These are phyloP conservation scores for Teratosphaeria gauchensis DNA, from an alignment of 2,329 filamentous ascomycete genomes.

Conservation along the genomic window DNA sequence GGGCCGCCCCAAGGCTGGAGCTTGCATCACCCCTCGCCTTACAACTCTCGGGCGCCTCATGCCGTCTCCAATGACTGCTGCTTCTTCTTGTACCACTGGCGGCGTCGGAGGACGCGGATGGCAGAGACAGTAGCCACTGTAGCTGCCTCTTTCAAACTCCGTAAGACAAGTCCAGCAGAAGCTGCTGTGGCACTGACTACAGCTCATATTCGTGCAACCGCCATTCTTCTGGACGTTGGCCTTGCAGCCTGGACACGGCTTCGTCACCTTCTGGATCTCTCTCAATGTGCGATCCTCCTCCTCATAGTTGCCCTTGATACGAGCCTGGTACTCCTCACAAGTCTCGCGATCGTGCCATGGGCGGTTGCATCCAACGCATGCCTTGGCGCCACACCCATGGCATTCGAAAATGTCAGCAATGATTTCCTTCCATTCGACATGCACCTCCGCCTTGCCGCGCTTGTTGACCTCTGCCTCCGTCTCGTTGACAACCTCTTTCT, in stretches of 20 bases:
- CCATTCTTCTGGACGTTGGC: conserved; percentile 24
- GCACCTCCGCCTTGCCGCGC: background rate
- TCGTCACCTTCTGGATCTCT: conserved; percentile 13
- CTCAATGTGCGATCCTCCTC: conserved; percentile 21
- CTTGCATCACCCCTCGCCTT: no score
- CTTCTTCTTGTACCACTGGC: background rate
- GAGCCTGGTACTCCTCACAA: conserved; percentile 24
- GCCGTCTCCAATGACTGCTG: no score
- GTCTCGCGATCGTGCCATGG: conserved; percentile 24
- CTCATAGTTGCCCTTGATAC: conserved; percentile 13
- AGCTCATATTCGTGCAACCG: conserved; percentile 23
- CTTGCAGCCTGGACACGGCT: conserved; percentile 22
- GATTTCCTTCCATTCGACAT: background rate
- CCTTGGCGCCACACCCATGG: conserved; percentile 17
- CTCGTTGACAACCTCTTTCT: background rate
- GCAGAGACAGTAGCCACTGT: conserved; percentile 1
- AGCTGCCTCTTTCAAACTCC: background rate
- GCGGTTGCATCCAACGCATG: conserved; percentile 22
- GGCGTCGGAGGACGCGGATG: background rate
- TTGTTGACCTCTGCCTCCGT: background rate
- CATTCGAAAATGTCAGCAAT: conserved; percentile 23
- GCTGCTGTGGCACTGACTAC: conserved; percentile 14
- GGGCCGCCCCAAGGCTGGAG: no score
- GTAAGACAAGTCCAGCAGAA: conserved; percentile 24
- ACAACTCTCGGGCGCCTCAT: no score